Percentiles rank a stretch among this genome's conserved stretches.
These are phyloP conservation scores for Cyberlindnera xylosilytica DNA, from an alignment of 805 yeast genomes.

Conservation along the genomic window DNA sequence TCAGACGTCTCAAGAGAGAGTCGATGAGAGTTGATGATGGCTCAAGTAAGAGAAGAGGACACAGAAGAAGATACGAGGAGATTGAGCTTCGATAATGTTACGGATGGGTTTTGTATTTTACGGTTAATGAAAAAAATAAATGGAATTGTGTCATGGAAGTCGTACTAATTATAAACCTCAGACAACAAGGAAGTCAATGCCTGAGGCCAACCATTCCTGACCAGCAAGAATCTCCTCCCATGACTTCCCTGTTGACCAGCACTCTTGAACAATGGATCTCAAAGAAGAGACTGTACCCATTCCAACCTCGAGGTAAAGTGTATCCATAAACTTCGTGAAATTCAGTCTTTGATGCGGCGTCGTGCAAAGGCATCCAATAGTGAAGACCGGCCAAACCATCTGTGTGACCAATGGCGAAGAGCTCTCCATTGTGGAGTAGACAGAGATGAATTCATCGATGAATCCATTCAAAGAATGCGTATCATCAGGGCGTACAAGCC, in stretches of 20 bases:
- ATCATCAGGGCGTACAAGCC: conserved; percentile 32
- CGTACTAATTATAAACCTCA: conserved; percentile 5
- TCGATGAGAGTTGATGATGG: conserved; percentile 69
- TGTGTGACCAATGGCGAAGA: conserved; percentile 50
- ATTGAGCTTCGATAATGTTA: conserved; percentile 24
- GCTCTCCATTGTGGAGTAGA: conserved; percentile 44
- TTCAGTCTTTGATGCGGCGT: conserved; percentile 31
- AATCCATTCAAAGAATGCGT: conserved; percentile 29
- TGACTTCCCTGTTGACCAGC: conserved; percentile 43
- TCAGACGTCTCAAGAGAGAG: conserved; percentile 90
- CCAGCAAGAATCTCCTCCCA: conserved; percentile 42
- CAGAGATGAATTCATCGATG: conserved; percentile 44
- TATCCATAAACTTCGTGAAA: conserved; percentile 36
- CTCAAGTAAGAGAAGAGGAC: conserved; percentile 34
- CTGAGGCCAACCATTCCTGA: conserved; percentile 46
- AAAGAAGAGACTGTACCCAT: conserved; percentile 52
- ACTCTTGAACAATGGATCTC: conserved; percentile 39
- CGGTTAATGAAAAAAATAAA: no score
- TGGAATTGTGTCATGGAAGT: no score
- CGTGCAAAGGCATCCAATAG: conserved; percentile 43
- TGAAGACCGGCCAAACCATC: conserved; percentile 62
- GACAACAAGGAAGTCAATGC: conserved; percentile 44
- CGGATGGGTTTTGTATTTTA: no score
- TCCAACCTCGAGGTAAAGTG: conserved; percentile 44
- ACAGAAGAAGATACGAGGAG: conserved; percentile 50